Base-by-base conservation (phyloP, 345 rosid species). In the Mangifera indica region DNA sequence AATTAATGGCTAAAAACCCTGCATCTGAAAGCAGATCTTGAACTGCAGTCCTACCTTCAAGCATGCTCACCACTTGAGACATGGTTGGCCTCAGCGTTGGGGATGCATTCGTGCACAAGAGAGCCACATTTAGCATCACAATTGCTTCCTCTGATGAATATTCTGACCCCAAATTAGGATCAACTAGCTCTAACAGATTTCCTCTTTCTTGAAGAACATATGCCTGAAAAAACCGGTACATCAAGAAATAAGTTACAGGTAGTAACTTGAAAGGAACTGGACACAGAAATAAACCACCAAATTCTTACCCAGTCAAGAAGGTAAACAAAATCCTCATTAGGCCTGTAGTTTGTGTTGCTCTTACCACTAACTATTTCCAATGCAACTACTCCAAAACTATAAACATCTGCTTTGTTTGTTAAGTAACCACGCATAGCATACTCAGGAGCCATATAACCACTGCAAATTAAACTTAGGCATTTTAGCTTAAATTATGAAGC, bases 11-110 rank as follows among this genome's bases (percentile, higher is more conserved):
- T 10, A 89, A 82, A 73, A 87, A 87, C 53, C 97, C 92, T 0
- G 87, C 85, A 81, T 88, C 93, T 0, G 96, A 88, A 60, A 91
- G 83, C 63, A 88, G 77, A 60, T 93, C 93, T 79, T 87, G 88
- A 76, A 93, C 76, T 0, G 84, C 85, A 6, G 96, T 91, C 82
- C 76, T 79, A 65, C 96, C 96, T 62, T 89, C 91, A 13, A 93
- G 84, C 82, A 93, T 87, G 80, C 95, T 91, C 67, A 89, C 96
- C 21, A 89, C 92, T 79, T 87, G 98, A 18, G 98, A 88, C 96
- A 91, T 93, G 24, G 86, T 83, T 22, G 98, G 98, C 77, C 98
- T 83, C n/a, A 91, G 78, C 0, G 93, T 88, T 11, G 97, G 97
- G 11, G 98, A 86, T 13, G 92, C 92, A 56, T 88, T 88, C 26